Evolutionary conservation across 208 protist genomes (phyloP).

Genomic region (Leishmania lainsoni): DNA sequence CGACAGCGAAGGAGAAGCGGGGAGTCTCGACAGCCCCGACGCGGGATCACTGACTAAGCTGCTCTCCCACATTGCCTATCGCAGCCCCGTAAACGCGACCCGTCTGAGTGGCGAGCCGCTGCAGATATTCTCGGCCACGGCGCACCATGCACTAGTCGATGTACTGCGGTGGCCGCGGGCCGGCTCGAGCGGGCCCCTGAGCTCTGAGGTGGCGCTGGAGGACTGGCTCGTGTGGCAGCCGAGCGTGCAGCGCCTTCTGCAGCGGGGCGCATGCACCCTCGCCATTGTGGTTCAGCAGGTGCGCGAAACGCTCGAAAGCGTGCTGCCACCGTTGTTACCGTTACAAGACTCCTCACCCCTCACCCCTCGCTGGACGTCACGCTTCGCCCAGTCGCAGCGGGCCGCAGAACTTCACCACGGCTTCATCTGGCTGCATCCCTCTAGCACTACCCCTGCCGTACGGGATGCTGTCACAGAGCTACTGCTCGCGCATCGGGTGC

Average conservation of each 20-base stretch:
- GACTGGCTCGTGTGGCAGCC: constrained; percentile 31
- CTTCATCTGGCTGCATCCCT: constrained; percentile 85
- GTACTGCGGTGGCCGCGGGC: constrained; percentile 27
- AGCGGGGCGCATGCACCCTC: constrained; percentile 11
- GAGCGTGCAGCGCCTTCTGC: constrained; percentile 12
- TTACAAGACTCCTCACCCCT: not conserved
- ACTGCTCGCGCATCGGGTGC: constrained; percentile 50
- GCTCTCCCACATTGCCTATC: constrained; percentile 11
- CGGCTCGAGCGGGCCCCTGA: constrained; percentile 5
- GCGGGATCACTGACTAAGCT: constrained; percentile 13
- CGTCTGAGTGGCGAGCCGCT: constrained; percentile 18
- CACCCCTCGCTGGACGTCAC: constrained; percentile 15
- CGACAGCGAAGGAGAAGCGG: not conserved
- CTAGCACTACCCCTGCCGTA: constrained; percentile 49
- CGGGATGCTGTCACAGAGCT: constrained; percentile 40
- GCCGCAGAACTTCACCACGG: constrained; percentile 57
- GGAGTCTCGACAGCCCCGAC: not conserved
- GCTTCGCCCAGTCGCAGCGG: constrained; percentile 24
- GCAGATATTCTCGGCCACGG: constrained; percentile 18
- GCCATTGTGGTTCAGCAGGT: constrained; percentile 21
- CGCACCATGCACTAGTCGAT: constrained; percentile 27
- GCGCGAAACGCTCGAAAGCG: constrained; percentile 13
- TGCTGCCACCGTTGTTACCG: not conserved
- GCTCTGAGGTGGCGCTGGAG: constrained; percentile 24
- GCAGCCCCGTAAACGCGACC: not conserved